Evolutionary conservation across 1,284 basidiomycete species (phyloP).

Genomic region (Sporisorium graminicola): DNA sequence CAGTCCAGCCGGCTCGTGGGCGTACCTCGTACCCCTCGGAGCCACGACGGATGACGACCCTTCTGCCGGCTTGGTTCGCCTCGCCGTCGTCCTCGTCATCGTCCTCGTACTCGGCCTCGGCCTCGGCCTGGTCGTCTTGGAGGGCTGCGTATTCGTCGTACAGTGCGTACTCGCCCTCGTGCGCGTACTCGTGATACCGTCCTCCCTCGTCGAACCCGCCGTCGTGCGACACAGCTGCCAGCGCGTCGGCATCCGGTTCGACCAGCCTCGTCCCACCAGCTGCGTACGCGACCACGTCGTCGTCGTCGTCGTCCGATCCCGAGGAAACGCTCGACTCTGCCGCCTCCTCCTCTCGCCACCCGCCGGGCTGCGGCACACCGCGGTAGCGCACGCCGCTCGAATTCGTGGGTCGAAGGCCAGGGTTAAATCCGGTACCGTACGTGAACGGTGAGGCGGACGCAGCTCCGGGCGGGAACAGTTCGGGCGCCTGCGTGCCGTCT

Average conservation of each 20-base stretch:
- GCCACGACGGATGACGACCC: constrained; percentile 29
- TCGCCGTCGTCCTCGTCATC: constrained; percentile 1
- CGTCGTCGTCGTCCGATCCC: constrained; percentile 32
- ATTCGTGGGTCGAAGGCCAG: constrained; percentile 24
- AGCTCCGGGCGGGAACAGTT: constrained; percentile 17
- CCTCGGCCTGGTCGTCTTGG: constrained; percentile 2
- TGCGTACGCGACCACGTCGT: background rate
- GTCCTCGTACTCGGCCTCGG: background rate
- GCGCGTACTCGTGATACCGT: background rate
- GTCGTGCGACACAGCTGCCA: background rate
- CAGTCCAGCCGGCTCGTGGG: constrained; percentile 18
- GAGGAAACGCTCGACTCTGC: constrained; percentile 5
- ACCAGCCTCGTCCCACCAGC: background rate
- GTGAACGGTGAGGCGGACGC: constrained; percentile 80
- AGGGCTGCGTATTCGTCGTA: constrained; percentile 4
- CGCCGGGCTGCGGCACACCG: background rate
- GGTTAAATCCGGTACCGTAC: constrained; percentile 76
- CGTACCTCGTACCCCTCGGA: constrained; percentile 55
- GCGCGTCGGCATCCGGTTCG: background rate
- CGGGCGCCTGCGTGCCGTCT: constrained; percentile 6
- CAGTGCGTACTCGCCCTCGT: background rate
- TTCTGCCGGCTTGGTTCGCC: background rate
- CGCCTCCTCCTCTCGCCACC: too few relatives aligned
- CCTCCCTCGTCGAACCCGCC: background rate
- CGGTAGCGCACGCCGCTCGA: constrained; percentile 4